These are phyloP conservation scores for Orbilia oligospora DNA, from an alignment of 2,329 filamentous ascomycete species.

Conservation along the genomic window DNA sequence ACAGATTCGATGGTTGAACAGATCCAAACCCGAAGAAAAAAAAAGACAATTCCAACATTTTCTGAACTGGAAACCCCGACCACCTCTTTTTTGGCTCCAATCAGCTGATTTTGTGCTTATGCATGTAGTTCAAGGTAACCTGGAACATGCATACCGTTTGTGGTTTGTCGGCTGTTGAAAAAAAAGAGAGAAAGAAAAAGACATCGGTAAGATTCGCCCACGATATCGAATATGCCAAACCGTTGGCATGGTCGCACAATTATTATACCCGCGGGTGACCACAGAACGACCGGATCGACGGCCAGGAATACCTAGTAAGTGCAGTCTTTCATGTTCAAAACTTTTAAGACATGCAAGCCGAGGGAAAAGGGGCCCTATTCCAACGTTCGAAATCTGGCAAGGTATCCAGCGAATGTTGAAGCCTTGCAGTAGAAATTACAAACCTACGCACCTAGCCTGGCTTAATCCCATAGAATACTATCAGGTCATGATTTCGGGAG, in stretches of 20 bases:
- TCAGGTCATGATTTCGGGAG: neutral
- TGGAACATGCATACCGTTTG: slow-evolving; percentile 30
- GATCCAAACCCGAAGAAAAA: neutral
- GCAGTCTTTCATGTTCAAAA: slow-evolving; percentile 7
- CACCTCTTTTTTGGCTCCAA: slow-evolving; percentile 16
- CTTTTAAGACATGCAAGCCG: slow-evolving; percentile 22
- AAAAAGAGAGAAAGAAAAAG: neutral
- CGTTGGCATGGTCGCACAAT: slow-evolving; percentile 13
- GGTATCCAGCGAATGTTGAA: neutral
- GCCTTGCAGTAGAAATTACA: slow-evolving; percentile 1
- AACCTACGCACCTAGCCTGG: neutral
- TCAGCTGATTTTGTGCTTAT: slow-evolving; percentile 43
- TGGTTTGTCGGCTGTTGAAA: slow-evolving; percentile 15
- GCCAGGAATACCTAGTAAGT: slow-evolving; percentile 46
- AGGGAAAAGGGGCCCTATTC: slow-evolving; percentile 10
- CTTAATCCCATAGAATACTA: neutral
- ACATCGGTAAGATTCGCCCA: slow-evolving; percentile 30
- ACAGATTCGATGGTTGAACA: slow-evolving; percentile 2
- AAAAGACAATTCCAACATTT: slow-evolving; percentile 2
- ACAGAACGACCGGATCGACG: slow-evolving; percentile 43
- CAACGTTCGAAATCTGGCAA: neutral
- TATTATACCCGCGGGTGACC: slow-evolving; percentile 18
- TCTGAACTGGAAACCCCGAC: neutral
- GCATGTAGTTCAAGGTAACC: slow-evolving; percentile 45
- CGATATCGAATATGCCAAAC: slow-evolving; percentile 7